Evolutionary conservation across 306 rosid genomes (phyloP), one percentile per base, ranked within the genome.

Genomic region (Casuarina equisetifolia): DNA sequence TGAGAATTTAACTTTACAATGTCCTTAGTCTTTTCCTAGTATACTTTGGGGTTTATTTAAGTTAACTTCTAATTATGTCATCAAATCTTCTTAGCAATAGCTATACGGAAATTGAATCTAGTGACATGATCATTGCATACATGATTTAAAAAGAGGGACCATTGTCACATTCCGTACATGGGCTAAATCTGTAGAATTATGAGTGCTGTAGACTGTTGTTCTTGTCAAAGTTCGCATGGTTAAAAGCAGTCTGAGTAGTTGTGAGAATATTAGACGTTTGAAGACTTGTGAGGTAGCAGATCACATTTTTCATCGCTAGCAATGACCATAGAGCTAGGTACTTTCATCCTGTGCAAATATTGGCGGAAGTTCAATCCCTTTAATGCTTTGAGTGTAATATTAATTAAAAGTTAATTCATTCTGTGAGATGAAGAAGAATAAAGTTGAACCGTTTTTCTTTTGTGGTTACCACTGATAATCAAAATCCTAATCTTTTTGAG

Each of bases 251-350:
- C 64, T 58, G 64, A 58, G 39, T 58, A 20, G 20, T 58, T 58
- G 64, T 25, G 20, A 20, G 12, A 25, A 58, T 58, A 25, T 25
- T 20, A 58, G 9, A 9, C 25, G 64, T 25, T 58, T 58, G 9
- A 39, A 58, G 38, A 58, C 64, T 32, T 58, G 32, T 58, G 64
- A 25, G 64, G 25, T 58, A 12, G 64, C 64, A 58, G 64, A 58
- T 58, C 25, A 3, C 9, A 58, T 58, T 58, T 58, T 36, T 20
- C 15, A 58, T 25, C 13, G 10, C 59, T 53, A 17, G 59, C 59
- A 53, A 53, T 19, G 10, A 19, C 25, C 59, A 16, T 17, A 17
- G 20, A 19, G 59, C 38, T 20, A 57, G 63, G 1, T 57, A 57
- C 20, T 7, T 25, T 57, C 38, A 20, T n/a, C 63, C 15, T 25